Evolutionary conservation across 2,329 filamentous ascomycete species (phyloP).

Genomic region (Hortaea sp.): DNA sequence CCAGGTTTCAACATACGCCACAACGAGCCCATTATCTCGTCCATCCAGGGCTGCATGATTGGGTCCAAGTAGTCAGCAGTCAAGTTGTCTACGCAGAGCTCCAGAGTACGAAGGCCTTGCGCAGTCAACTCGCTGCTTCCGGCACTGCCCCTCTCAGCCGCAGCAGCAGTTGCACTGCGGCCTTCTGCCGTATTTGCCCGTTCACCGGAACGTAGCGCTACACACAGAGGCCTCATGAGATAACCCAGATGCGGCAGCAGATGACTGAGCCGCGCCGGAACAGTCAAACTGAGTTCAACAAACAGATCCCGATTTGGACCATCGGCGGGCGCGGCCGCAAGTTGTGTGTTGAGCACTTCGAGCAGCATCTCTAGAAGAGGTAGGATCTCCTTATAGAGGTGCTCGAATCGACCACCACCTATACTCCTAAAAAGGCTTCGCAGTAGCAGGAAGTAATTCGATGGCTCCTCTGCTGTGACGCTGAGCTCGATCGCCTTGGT

Average conservation of each 20-base stretch:
- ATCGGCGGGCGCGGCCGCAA: slow-evolving; percentile 85
- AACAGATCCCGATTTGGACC: slow-evolving; percentile 88
- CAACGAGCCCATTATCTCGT: slow-evolving; percentile 93
- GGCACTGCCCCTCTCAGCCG: slow-evolving; percentile 9
- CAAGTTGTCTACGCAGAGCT: slow-evolving; percentile 95
- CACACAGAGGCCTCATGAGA: slow-evolving; percentile 94
- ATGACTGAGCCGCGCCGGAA: slow-evolving; percentile 88
- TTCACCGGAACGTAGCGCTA: slow-evolving; percentile 72
- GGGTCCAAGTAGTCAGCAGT: slow-evolving; percentile 96
- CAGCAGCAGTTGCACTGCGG: slow-evolving; percentile 1
- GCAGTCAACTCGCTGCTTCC: slow-evolving; percentile 64
- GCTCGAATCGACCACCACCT: slow-evolving; percentile 91
- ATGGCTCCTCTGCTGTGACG: slow-evolving; percentile 89
- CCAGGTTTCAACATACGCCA: slow-evolving; percentile 92
- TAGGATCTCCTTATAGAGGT: slow-evolving; percentile 95
- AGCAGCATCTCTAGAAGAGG: slow-evolving; percentile 94
- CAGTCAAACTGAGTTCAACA: slow-evolving; percentile 91
- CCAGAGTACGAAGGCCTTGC: slow-evolving; percentile 83
- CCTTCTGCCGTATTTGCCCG: slow-evolving; percentile 7
- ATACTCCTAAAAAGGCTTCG: slow-evolving; percentile 93
- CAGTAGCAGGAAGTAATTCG: slow-evolving; percentile 95
- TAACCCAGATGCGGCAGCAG: slow-evolving; percentile 91
- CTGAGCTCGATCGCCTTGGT: slow-evolving; percentile 95
- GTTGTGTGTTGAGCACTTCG: slow-evolving; percentile 89
- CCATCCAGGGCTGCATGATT: slow-evolving; percentile 98